phyloP scores from a whole-genome alignment of 2,329 filamentous ascomycete genomes.

The Akanthomyces dipterigenus region DNA sequence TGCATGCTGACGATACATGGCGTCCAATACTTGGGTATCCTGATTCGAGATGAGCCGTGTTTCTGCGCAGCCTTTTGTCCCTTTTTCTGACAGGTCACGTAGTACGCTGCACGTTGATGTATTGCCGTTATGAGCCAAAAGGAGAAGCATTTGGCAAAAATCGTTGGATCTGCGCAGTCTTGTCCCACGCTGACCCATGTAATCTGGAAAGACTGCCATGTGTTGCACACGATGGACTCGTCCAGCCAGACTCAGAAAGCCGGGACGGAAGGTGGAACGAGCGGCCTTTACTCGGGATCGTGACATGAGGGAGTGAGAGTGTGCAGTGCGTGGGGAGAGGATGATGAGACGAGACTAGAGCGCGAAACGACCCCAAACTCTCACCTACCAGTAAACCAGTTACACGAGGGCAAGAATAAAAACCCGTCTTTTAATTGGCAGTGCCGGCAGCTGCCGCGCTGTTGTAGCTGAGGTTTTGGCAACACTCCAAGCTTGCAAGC shows the following conservation, averaged over 20 bases:
- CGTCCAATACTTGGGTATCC: not conserved
- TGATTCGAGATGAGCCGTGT: not conserved
- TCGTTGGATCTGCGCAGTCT: not conserved
- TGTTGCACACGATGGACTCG: not conserved
- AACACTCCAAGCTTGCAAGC: not conserved
- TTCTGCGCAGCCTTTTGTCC: not conserved
- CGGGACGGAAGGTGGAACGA: not conserved
- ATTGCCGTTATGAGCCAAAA: not conserved
- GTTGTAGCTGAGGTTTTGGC: not conserved
- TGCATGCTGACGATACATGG: not conserved
- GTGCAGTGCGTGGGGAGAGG: not conserved
- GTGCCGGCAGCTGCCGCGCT: not conserved
- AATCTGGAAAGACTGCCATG: not conserved
- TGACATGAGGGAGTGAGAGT: not conserved
- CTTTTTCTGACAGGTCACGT: conserved; percentile 7
- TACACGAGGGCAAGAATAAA: not conserved
- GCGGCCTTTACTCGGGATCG: conserved; percentile 9
- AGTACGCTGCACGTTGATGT: not conserved
- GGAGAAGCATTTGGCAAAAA: not conserved
- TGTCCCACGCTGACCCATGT: not conserved
- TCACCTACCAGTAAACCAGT: not conserved
- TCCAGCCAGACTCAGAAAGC: not conserved
- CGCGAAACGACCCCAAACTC: not conserved
- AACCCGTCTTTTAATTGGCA: not conserved
- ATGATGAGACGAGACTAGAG: not conserved